Evolutionary conservation across 176 grass and related monocot species (phyloP), one percentile per base, ranked within the genome.

Genomic region (Rhynchospora tenuis): DNA sequence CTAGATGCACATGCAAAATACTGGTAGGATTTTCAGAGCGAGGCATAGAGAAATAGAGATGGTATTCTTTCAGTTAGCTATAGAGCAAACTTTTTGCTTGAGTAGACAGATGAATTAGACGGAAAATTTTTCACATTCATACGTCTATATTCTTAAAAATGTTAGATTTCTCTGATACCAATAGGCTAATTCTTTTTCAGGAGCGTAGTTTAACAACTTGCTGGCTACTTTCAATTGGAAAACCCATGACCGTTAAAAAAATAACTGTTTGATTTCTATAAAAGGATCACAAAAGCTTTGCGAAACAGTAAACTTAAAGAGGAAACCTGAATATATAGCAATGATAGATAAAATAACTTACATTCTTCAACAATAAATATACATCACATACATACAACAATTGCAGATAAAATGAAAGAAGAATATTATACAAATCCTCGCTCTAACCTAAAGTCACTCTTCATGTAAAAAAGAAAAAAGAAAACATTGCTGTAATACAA

Each of bases 351-450:
- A 55, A 56, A 28, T 7, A 2, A 29, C 15, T 55, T 77, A 31
- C 73, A 29, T 77, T 76, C 73, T 56, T 31, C 54, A 77, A 77
- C 28, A 54, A 50, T 9, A 75, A 76, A 77, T 77, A 56, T 77
- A 77, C 73, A 77, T 31, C 24, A 28, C 2, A 77, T 77, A 56
- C 23, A 56, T 77, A 77, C 73, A 75, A 55, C 48, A 73, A 75
- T 50, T 26, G 7, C 2, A 67, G 38, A 76, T 17, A 16, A 74
- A 75, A 77, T 55, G 15, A 77, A 76, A 76, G 4, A 55, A 75
- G 0, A 9, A 56, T 56, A 56, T 56, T 77, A 56, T 50, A 56
- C 33, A 77, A 77, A 55, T 56, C 73, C 73, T 77, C 50, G 9
- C 8, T 77, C 73, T 56, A 77, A 14, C 47, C 73, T 56, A 17